phyloP scores from a whole-genome alignment of 805 yeast genomes.

The Barnettozyma botsteinii region DNA sequence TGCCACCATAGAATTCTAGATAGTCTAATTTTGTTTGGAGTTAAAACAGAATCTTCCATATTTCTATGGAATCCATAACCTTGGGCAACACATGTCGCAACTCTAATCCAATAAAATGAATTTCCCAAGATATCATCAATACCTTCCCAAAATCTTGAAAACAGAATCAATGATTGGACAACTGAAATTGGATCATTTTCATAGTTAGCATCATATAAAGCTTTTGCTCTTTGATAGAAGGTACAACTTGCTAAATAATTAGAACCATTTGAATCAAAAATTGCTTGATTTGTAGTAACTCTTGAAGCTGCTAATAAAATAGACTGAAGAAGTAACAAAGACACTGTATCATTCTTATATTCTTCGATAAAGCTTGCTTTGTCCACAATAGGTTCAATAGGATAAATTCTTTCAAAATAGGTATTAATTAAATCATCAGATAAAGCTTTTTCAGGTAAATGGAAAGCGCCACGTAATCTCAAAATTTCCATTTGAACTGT shows the following conservation, averaged over 20 bases:
- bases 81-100: slow-evolving; percentile 66
- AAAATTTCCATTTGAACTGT: slow-evolving; percentile 61
- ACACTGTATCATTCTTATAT: slow-evolving; percentile 51
- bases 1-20: slow-evolving; percentile 78
- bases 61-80: slow-evolving; percentile 71
- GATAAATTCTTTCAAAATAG: slow-evolving; percentile 62
- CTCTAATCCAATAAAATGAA: slow-evolving; percentile 63
- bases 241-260: slow-evolving; percentile 50
- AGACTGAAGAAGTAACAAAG: slow-evolving; percentile 59
- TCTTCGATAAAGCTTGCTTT: slow-evolving; percentile 54
- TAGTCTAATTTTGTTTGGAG: slow-evolving; percentile 38
- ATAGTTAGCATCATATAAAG: slow-evolving; percentile 62
- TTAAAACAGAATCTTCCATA: slow-evolving; percentile 33
- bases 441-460: slow-evolving; percentile 54
- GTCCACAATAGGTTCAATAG: slow-evolving; percentile 63
- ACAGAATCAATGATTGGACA: slow-evolving; percentile 54
- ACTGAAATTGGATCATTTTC: slow-evolving; percentile 60
- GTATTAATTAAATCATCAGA: slow-evolving; percentile 54
- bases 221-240: slow-evolving; percentile 67
- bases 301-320: slow-evolving; percentile 66
- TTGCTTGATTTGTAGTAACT: slow-evolving; percentile 47
- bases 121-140: slow-evolving; percentile 64
- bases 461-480: slow-evolving; percentile 62
- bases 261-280: slow-evolving; percentile 39
- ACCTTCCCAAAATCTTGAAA: slow-evolving; percentile 71